phyloP scores from a whole-genome alignment of 306 rosid genomes.

The Prunus dulcis region DNA sequence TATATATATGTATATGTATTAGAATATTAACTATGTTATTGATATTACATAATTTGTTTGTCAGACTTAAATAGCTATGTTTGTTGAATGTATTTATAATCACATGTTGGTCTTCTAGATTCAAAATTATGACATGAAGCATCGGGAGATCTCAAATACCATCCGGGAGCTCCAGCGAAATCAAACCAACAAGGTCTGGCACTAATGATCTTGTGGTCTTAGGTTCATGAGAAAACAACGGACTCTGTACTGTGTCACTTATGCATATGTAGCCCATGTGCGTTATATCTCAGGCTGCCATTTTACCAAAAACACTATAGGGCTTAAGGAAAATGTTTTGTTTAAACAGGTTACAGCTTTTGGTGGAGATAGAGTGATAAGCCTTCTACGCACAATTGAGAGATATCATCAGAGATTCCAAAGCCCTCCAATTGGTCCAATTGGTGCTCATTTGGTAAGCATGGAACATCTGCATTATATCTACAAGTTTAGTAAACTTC shows the following conservation, averaged over 20 bases:
- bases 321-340: conserved; percentile 17
- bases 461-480: conserved; percentile 7
- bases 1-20: no score
- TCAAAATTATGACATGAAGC: conserved; percentile 40
- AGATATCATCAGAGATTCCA: conserved; percentile 51
- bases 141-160: conserved; percentile 7
- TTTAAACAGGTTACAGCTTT: conserved; percentile 64
- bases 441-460: conserved; percentile 82
- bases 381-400: conserved; percentile 61
- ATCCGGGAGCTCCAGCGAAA: conserved; percentile 45
- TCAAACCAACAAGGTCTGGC: conserved; percentile 65
- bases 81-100: neutral
- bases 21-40: neutral
- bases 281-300: neutral
- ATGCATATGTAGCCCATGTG: neutral
- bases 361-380: conserved; percentile 72
- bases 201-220: conserved; percentile 7
- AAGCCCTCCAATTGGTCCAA: conserved; percentile 85
- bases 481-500: neutral
- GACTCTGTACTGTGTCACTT: neutral
- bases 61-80: neutral
- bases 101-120: conserved; percentile 40
- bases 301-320: neutral
- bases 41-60: neutral
- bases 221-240: neutral